These are phyloP conservation scores for Trichophyton mentagrophytes DNA, from an alignment of 2,329 filamentous ascomycete species.

Conservation along the genomic window DNA sequence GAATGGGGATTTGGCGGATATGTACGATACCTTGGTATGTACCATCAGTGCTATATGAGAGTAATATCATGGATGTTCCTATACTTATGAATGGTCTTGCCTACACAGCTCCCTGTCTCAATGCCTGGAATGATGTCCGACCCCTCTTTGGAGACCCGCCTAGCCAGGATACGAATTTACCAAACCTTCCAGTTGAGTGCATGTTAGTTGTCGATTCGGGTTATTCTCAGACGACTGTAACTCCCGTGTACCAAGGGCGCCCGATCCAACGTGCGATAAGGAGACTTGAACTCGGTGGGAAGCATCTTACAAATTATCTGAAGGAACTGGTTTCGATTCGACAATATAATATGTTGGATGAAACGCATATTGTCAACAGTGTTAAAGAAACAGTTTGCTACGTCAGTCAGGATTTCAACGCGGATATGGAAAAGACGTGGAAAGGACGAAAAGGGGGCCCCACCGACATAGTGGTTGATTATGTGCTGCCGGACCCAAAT, in stretches of 20 bases:
- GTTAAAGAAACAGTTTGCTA: slow-evolving; percentile 88
- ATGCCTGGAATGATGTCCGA: slow-evolving; percentile 70
- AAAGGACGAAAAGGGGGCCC: slow-evolving; percentile 42
- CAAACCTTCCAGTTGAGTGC: slow-evolving; percentile 54
- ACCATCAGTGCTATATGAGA: slow-evolving; percentile 7
- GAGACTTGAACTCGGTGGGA: slow-evolving; percentile 80
- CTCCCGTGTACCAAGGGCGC: slow-evolving; percentile 68
- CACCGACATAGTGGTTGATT: slow-evolving; percentile 62
- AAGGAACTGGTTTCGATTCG: slow-evolving; percentile 79
- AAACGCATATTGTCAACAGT: slow-evolving; percentile 85
- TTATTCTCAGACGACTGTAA: slow-evolving; percentile 85
- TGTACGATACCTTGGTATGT: slow-evolving; percentile 58
- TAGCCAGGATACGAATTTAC: slow-evolving; percentile 28
- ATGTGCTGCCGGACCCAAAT: slow-evolving; percentile 74
- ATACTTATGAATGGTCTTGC: background rate
- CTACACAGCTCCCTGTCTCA: slow-evolving; percentile 53
- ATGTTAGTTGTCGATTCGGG: slow-evolving; percentile 83
- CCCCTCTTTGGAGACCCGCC: slow-evolving; percentile 51
- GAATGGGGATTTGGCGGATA: slow-evolving; percentile 89
- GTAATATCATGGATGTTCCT: background rate
- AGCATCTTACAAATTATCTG: slow-evolving; percentile 83
- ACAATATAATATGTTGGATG: slow-evolving; percentile 91
- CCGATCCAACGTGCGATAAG: slow-evolving; percentile 71
- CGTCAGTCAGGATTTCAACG: slow-evolving; percentile 61
- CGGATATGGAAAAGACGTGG: slow-evolving; percentile 72